phyloP scores from a whole-genome alignment of 225 moss, liverwort and hornwort genomes.

The Physcomitrium patens region DNA sequence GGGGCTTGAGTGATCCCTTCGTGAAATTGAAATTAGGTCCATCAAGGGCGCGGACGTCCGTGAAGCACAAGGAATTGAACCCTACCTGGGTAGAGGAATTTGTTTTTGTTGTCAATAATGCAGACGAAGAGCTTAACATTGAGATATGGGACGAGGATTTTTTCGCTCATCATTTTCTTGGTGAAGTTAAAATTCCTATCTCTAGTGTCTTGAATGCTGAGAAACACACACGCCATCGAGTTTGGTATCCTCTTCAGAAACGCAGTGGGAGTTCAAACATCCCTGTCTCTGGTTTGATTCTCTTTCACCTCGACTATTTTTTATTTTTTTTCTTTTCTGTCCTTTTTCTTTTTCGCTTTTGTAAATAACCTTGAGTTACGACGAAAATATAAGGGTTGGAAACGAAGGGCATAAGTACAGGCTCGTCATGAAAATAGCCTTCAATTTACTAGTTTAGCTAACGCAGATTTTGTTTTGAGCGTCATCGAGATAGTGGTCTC shows the following conservation, averaged over 20 bases:
- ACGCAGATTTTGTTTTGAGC: too few species aligned
- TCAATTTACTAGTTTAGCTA: too few species aligned
- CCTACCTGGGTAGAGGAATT: constrained; percentile 87
- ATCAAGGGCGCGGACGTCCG: constrained; percentile 69
- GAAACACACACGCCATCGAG: constrained; percentile 49
- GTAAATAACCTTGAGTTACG: too few species aligned
- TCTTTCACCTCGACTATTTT: background rate
- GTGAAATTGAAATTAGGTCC: constrained; percentile 65
- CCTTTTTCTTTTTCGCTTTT: too few species aligned
- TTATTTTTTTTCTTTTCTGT: background rate
- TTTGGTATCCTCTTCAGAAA: constrained; percentile 72
- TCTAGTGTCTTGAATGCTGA: constrained; percentile 57
- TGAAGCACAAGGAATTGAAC: constrained; percentile 73
- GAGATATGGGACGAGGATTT: constrained; percentile 81
- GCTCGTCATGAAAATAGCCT: background rate
- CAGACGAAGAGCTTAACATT: constrained; percentile 65
- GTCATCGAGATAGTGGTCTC: too few species aligned
- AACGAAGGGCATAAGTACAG: background rate
- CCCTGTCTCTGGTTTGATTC: constrained; percentile 54
- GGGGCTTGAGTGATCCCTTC: constrained; percentile 81
- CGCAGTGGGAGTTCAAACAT: constrained; percentile 62
- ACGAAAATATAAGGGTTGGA: background rate
- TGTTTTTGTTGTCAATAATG: constrained; percentile 66
- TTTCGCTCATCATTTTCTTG: constrained; percentile 71
- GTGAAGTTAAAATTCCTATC: constrained; percentile 62